Base-by-base conservation (phyloP, 371 early-diverging fungal species). In the Saksenaea vasiformis region DNA sequence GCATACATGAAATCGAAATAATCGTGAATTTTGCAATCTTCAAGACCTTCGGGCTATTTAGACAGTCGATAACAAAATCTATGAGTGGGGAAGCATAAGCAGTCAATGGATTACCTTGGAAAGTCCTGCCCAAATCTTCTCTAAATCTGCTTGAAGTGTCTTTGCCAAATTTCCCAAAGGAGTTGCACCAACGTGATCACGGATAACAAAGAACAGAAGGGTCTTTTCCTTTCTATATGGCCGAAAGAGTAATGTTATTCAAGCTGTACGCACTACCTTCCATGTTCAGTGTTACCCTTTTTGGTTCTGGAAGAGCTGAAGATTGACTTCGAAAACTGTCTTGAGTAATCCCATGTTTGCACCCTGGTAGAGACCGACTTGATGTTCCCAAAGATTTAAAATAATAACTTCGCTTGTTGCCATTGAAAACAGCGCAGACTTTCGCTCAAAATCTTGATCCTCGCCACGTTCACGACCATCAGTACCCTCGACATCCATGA, bases 281-380 rank as follows among this genome's bases (percentile, higher is more conserved):
- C 43, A 37, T 68, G 76, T 81, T 79, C 79, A 17, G 65, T 17
- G 9, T 64, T 77, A 80, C 85, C 82, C 78, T 75, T 82, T 80
- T 74, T 85, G 81, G 64, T 83, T 84, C 64, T 95, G 95, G 79
- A 98, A 98, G 19, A 99, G 87, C 73, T 97, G 95, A 60, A 98
- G 76, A 71, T 99, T 96, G 61, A 99, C 98, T 67, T 99, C 99
- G 74, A 99, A 90, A 2, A 99, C 99, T 8, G 98, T 98, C 76
- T 95, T 97, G 41, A 99, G 83, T 56, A 99, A 80, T n/a, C 97
- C 97, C 96, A 99, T 95, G 74, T 98, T 99, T 28, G 99, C 99
- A 38, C 98, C 98, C 72, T 98, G 94, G 84, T 98, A 99, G 37
- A 99, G 85, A 39, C 98, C 99, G 15, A 99, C 97, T 80, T 91